Evolutionary conservation across 2,329 filamentous ascomycete species (phyloP), one percentile per base, ranked within the genome.

Genomic region (Venturia asperata): DNA sequence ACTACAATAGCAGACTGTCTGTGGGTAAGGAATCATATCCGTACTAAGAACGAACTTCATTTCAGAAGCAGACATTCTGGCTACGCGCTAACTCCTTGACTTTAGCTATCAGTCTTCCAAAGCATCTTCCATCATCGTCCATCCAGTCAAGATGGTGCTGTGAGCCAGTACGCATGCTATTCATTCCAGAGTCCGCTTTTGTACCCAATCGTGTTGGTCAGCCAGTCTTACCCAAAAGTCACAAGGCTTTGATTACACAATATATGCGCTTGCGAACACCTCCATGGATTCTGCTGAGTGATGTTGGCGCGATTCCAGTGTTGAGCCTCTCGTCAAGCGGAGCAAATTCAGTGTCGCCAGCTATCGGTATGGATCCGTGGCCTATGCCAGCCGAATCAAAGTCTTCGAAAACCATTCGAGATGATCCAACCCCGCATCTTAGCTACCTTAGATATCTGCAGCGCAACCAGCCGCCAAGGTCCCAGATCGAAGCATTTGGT

Each of bases 401-500:
- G 24, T 65, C 71, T 65, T 67, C 77, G 68, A 80, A 82, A 81
- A 82, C 69, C 74, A 79, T 68, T 76, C 82, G 70, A 61, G 73
- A 76, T 49, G 81, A 87, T 67, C 80, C 81, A 1, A 83, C 83
- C 3, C 83, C 85, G 1, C 85, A 96, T 73, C 80, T 96, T 37
- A 86, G 86, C 4, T 99, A 99, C 72, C 80, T 99, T 66, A 85
- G 88, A 68, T 88, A 94, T 76, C 79, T 99, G 0, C 92, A 97
- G 74, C 83, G 86, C 61, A 89, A 90, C 66, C 93, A 97, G 72
- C 87, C 88, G 10, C 81, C 87, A 1, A 80, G 82, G 52, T 82
- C 82, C 24, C 77, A 80, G 4, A 81, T 90, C 63, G 87, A 90
- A 72, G 80, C 81, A 41, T 90, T 90, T 70, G 86, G 86, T 17